Base-by-base conservation (phyloP, 2,329 filamentous ascomycete genomes). In the Talaromyces funiculosus region DNA sequence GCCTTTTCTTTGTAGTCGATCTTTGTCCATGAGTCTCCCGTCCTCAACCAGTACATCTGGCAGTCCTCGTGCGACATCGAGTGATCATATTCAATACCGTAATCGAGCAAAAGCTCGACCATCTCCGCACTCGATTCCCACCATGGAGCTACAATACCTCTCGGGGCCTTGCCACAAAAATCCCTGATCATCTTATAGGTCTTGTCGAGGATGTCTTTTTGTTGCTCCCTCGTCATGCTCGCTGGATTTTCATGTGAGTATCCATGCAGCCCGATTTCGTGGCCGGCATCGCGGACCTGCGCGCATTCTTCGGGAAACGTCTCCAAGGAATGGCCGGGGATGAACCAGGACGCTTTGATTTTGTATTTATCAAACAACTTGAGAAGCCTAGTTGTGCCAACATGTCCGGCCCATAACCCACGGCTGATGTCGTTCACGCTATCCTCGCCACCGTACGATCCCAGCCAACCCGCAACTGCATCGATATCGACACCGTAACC, bases 381-480 rank as follows among this genome's bases (percentile, higher is more conserved):
- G 26, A 92, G 79, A 0, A 92, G 77, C n/a, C 45, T 1, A 88
- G 83, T 14, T 81, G 79, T 0, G 40, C 87, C 86, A 35, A 87
- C 77, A 0, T 86, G 88, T 16, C 88, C 88, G 1, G 89, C 88
- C 66, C 85, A 92, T 31, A 89, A 73, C 61, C 86, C 87, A 79
- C 88, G 80, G 68, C 84, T 87, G 64, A 91, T 90, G 66, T 91
- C 88, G 67, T 82, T 88, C 1, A 83, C 85, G 7, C 83, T 87
- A 69, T 91, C 88, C 71, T 90, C 83, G 38, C 89, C 87, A 16
- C 86, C 86, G 67, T 92, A 91, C 0, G 84, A 88, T 0, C 88
- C 88, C 0, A 91, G 78, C 89, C 88, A 91, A 8, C 88, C 87
- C 1, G 87, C 84, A 1, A 90, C 86, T n/a, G 87, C 88, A 64